Base-by-base conservation (phyloP, 108 stramenopile species). In the Nitzschia sp. region DNA sequence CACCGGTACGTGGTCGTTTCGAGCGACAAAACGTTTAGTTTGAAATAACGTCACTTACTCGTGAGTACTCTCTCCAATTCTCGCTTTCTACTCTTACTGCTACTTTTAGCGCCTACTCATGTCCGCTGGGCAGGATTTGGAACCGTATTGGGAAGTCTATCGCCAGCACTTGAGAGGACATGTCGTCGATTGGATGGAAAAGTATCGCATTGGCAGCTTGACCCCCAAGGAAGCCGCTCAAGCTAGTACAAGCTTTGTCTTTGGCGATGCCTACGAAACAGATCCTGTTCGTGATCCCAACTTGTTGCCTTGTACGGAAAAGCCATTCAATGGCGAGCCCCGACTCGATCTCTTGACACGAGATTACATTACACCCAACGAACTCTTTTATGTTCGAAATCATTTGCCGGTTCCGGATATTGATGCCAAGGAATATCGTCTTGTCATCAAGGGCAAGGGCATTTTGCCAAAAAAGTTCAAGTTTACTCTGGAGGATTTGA, bases 141-240 rank as follows among this genome's bases (percentile, higher is more conserved):
- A 91, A 56, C 87, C 89, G 3, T 95, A 83, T 75, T 94, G 93
- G 93, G 83, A 85, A 57, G 61, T 94, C 23, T 94, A 91, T 56
- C 68, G 66, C 26, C 78, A 74, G 46, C 72, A 78, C 4, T 47
- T 29, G 25, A 71, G 81, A 27, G 76, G 76, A 3, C 81, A 82
- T 53, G 73, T 82, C 18, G 31, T 77, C 8, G 57, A 53, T 6
- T 82, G 72, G 74, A 72, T 82, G 72, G 76, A 82, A 56, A 42
- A 32, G 24, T 59, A 75, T 36, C 79, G 79, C 2, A 61, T 80
- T 47, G 79, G 79, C 9, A 75, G 64, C 35, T 51, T 80, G 19
- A 46, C 69, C 1, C 34, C 42, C 0, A 74, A 80, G 24, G 79
- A 80, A 25, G 63, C 68, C 18, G 42, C 60, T 33, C 58, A 67